These are phyloP conservation scores for Scytalidium lignicola DNA, from an alignment of 2,329 filamentous ascomycete species.

Conservation along the genomic window DNA sequence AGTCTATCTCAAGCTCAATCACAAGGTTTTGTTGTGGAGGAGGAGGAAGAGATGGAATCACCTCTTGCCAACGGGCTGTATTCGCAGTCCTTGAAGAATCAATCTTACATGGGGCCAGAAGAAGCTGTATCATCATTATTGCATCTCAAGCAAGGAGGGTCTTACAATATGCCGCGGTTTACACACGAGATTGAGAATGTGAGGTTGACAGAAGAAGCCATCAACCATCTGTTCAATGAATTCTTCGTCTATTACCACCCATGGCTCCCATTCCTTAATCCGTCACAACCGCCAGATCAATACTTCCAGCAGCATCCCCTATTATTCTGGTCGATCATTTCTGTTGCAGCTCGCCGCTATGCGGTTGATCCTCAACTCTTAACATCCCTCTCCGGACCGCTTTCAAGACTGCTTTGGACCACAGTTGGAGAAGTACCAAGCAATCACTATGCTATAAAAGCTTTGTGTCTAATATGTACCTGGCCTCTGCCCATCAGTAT, in stretches of 20 bases:
- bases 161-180: slow-evolving; percentile 32
- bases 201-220: slow-evolving; percentile 58
- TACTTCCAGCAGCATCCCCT: slow-evolving; percentile 75
- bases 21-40: slow-evolving; percentile 50
- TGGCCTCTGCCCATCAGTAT: slow-evolving; percentile 82
- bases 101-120: slow-evolving; percentile 62
- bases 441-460: slow-evolving; percentile 77
- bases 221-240: slow-evolving; percentile 62
- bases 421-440: slow-evolving; percentile 74
- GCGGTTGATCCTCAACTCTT: slow-evolving; percentile 54
- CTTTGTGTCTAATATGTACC: slow-evolving; percentile 71
- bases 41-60: slow-evolving; percentile 54
- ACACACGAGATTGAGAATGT: slow-evolving; percentile 50
- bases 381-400: slow-evolving; percentile 59
- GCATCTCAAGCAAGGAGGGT: slow-evolving; percentile 60
- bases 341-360: slow-evolving; percentile 70
- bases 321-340: slow-evolving; percentile 80
- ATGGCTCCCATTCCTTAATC: slow-evolving; percentile 71
- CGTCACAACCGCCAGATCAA: slow-evolving; percentile 60
- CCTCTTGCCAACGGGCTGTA: slow-evolving; percentile 53
- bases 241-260: slow-evolving; percentile 74
- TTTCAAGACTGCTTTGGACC: slow-evolving; percentile 70
- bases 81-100: slow-evolving; percentile 53
- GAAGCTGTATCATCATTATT: slow-evolving; percentile 63
- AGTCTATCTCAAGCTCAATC: slow-evolving; percentile 55